Evolutionary conservation across 2,329 filamentous ascomycete genomes (phyloP).

Genomic region (Ramularia collo-cygni): DNA sequence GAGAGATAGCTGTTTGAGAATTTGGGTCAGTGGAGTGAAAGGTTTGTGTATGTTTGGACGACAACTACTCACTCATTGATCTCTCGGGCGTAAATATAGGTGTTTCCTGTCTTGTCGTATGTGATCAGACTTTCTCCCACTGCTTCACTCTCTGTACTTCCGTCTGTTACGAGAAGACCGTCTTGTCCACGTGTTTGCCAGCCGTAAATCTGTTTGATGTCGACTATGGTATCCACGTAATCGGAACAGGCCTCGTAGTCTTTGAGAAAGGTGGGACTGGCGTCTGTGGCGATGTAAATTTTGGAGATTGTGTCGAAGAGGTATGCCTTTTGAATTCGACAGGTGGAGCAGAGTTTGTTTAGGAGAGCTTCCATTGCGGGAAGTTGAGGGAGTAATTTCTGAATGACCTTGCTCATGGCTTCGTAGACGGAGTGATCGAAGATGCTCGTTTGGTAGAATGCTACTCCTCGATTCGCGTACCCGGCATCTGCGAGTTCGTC

Average conservation of each 20-base stretch:
- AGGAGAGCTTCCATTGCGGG: conserved; percentile 89
- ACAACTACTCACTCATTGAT: conserved; percentile 61
- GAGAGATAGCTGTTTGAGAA: conserved; percentile 62
- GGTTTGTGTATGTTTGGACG: no score
- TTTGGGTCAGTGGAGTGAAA: conserved; percentile 2
- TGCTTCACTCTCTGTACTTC: conserved; percentile 4
- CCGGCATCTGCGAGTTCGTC: conserved; percentile 92
- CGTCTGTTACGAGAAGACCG: conserved; percentile 1
- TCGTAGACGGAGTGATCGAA: conserved; percentile 99
- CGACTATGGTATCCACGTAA: conserved; percentile 97
- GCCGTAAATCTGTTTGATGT: conserved; percentile 92
- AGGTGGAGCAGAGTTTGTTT: conserved; percentile 87
- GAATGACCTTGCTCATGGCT: conserved; percentile 96
- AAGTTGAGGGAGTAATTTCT: conserved; percentile 90
- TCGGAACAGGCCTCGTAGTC: conserved; percentile 98
- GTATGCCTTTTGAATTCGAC: conserved; percentile 95
- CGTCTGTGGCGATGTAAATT: conserved; percentile 97
- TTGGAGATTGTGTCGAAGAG: conserved; percentile 97
- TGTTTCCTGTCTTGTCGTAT: conserved; percentile 50
- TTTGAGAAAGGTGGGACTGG: conserved; percentile 83
- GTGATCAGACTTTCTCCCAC: conserved; percentile 55
- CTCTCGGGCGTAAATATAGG: conserved; percentile 59
- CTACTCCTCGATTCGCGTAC: conserved; percentile 87
- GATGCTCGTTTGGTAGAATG: conserved; percentile 93
- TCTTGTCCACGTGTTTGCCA: conserved; percentile 41